These are phyloP conservation scores for Xylaria polymorpha DNA, from an alignment of 2,329 filamentous ascomycete genomes.

Conservation along the genomic window DNA sequence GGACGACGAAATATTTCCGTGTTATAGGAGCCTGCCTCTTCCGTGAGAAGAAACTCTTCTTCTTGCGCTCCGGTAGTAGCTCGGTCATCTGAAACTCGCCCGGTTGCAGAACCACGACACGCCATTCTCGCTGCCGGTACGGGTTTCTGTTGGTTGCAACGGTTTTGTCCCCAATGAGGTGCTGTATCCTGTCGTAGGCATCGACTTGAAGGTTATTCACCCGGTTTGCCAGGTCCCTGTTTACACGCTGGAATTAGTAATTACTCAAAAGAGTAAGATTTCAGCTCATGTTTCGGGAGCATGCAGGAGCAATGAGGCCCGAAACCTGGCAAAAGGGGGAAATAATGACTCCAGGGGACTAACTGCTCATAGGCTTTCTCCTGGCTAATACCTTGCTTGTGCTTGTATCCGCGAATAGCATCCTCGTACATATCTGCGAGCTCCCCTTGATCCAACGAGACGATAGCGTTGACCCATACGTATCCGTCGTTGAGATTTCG, in stretches of 20 bases:
- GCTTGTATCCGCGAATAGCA: slow-evolving; percentile 36
- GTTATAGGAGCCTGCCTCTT: slow-evolving; percentile 29
- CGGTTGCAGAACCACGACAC: slow-evolving; percentile 40
- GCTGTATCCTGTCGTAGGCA: slow-evolving; percentile 38
- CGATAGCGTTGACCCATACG: slow-evolving; percentile 31
- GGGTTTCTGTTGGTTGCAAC: slow-evolving; percentile 40
- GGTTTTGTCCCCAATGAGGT: slow-evolving; percentile 39
- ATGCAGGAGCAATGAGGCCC: no score
- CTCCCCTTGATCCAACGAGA: slow-evolving; percentile 40
- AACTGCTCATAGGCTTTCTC: slow-evolving; percentile 43
- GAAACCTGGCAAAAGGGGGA: no score
- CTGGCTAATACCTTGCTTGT: slow-evolving; percentile 26
- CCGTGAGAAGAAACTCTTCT: slow-evolving; percentile 39
- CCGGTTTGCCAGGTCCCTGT: slow-evolving; percentile 44
- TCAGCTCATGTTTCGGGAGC: no score
- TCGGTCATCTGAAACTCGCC: slow-evolving; percentile 43
- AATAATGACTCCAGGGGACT: no score
- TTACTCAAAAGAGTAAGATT: no score
- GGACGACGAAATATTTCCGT: slow-evolving; percentile 38
- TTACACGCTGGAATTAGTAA: no score
- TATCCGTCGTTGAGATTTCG: slow-evolving; percentile 30
- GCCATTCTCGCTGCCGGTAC: slow-evolving; percentile 43
- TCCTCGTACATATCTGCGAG: slow-evolving; percentile 41
- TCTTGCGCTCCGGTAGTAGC: slow-evolving; percentile 43
- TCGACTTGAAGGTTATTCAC: slow-evolving; percentile 34